Evolutionary conservation across 1,284 basidiomycete genomes (phyloP).

Genomic region (Leccinum angustisporum): DNA sequence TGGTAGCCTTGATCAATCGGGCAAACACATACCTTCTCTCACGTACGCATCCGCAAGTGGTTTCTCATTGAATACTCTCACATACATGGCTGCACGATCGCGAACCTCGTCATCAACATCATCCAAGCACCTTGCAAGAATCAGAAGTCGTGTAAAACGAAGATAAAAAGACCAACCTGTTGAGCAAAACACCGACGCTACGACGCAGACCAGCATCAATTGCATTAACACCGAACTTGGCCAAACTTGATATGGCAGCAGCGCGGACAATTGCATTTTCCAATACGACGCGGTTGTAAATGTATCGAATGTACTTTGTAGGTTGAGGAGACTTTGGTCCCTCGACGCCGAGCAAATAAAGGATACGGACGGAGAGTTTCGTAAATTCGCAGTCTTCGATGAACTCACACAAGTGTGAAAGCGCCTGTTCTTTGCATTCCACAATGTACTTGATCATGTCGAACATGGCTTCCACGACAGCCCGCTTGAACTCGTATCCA

Average conservation of each 20-base stretch:
- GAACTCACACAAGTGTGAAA: constrained; percentile 99
- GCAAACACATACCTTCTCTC: constrained; percentile 70
- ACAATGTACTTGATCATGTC: constrained; percentile 99
- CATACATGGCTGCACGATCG: constrained; percentile 94
- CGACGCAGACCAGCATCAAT: constrained; percentile 77
- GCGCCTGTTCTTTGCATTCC: constrained; percentile 94
- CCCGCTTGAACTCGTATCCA: constrained; percentile 99
- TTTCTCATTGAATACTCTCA: constrained; percentile 81
- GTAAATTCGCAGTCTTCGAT: constrained; percentile 99
- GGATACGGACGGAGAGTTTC: constrained; percentile 95
- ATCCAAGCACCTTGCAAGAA: constrained; percentile 78
- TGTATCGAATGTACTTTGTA: constrained; percentile 98
- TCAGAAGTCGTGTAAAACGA: constrained; percentile 9
- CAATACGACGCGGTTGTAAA: constrained; percentile 98
- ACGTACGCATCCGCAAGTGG: constrained; percentile 83
- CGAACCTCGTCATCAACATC: constrained; percentile 99
- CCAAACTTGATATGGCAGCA: constrained; percentile 91
- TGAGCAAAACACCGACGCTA: constrained; percentile 86
- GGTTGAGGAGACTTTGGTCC: constrained; percentile 95
- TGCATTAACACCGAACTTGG: constrained; percentile 94
- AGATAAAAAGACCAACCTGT: constrained; percentile 52
- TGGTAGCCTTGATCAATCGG: background rate
- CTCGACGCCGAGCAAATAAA: constrained; percentile 94
- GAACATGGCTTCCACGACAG: constrained; percentile 99
- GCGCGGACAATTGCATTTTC: constrained; percentile 98